Evolutionary conservation across 2,329 filamentous ascomycete genomes (phyloP).

Genomic region (Hirsutella thompsonii): DNA sequence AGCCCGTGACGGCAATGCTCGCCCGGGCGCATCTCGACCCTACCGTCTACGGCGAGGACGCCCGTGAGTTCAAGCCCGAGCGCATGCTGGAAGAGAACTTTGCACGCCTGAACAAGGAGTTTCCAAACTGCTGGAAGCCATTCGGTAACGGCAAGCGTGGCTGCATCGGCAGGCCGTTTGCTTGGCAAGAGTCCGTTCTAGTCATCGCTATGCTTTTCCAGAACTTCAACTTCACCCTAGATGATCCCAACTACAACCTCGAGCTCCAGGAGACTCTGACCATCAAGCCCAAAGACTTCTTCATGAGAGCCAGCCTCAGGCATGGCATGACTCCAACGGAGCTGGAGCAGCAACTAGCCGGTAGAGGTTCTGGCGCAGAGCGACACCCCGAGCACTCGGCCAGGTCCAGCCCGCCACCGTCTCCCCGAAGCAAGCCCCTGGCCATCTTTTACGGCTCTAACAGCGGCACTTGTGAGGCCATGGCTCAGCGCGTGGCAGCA

Average conservation of each 20-base stretch:
- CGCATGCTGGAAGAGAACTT: constrained; percentile 61
- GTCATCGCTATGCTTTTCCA: constrained; percentile 52
- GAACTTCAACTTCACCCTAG: constrained; percentile 54
- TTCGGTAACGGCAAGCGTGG: constrained; percentile 60
- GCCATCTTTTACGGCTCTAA: constrained; percentile 65
- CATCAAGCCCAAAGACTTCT: constrained; percentile 50
- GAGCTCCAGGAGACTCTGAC: constrained; percentile 43
- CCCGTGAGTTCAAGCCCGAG: constrained; percentile 54
- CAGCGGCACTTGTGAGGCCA: constrained; percentile 59
- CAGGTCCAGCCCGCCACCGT: not conserved
- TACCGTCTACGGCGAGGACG: constrained; percentile 50
- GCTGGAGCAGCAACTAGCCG: constrained; percentile 31
- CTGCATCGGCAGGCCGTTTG: constrained; percentile 63
- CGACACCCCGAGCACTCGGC: constrained; percentile 1
- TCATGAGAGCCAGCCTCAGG: constrained; percentile 44
- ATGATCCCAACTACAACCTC: constrained; percentile 47
- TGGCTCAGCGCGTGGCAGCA: constrained; percentile 49
- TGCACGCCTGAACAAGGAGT: constrained; percentile 44
- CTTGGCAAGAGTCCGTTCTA: constrained; percentile 59
- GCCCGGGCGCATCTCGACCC: constrained; percentile 47
- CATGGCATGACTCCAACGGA: constrained; percentile 30
- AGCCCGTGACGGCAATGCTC: constrained; percentile 36
- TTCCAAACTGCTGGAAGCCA: constrained; percentile 54
- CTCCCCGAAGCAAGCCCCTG: constrained; percentile 28
- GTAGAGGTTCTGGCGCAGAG: constrained; percentile 8